Evolutionary conservation across 371 early-diverging fungal species (phyloP), one percentile per base, ranked within the genome.

Genomic region (Smittium culicis): DNA sequence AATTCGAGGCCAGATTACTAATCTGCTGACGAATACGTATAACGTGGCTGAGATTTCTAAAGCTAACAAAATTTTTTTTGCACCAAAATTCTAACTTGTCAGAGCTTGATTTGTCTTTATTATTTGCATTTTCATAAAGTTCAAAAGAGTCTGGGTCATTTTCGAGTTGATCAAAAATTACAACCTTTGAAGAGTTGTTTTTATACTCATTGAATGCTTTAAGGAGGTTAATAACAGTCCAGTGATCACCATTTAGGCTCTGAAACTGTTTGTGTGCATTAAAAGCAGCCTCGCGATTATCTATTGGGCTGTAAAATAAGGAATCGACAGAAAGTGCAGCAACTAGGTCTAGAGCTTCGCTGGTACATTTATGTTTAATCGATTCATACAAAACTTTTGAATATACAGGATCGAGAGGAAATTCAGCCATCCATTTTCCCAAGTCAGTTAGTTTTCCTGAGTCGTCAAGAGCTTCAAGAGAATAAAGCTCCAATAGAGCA

Each of bases 361-460:
- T 73, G 0, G 91, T 88, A 77, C 97, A 96, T 2, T 82, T 80
- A 70, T 81, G 78, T 33, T 77, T 73, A 64, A 79, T 80, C 8
- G 93, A 88, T 60, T 87, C 83, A 28, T 95, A 82, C 33, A 99
- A 76, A n/a, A 93, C 91, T 72, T 88, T 93, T 65, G 98, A 85
- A 73, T 85, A 89, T 0, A 85, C 74, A 5, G 99, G 98, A 70
- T 93, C 93, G 8, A 98, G 79, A 0, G 98, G 98, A 71, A 96
- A 96, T 65, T 87, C 87, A 0, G 96, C 86, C 94, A 92, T 91
- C 72, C 83, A 83, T 57, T 81, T 80, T 27, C 99, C 99, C 29
- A 92, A 74, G 2, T 83, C 80, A 2, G 95, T 90, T 45, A 99
- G 74, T 20, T 79, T 71, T 16, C 95, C 94, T 1, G 81, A 78